Evolutionary conservation across 306 rosid species (phyloP).

Genomic region (peach (Prunus persica)): Prunus_persica_NCBIv2 NC_034016.1:377501-378000

Average conservation of each 20-base stretch:
- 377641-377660: neutral
- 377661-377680: too few species aligned
- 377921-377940: neutral
- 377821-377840: too few species aligned
- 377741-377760: too few species aligned
- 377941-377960: neutral
- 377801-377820: accelerated
- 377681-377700: too few species aligned
- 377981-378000: neutral
- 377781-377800: accelerated
- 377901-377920: neutral
- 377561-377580: conserved; percentile 4
- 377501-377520: neutral
- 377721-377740: too few species aligned
- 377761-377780: too few species aligned
- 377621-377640: neutral
- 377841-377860: too few species aligned
- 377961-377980: neutral
- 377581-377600: neutral
- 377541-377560: conserved; percentile 27
- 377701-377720: too few species aligned
- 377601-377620: neutral
- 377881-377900: neutral
- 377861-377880: neutral
- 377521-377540: conserved; percentile 10